Evolutionary conservation across 345 rosid species (phyloP).

Genomic region (Gossypium ekmanianum): DNA sequence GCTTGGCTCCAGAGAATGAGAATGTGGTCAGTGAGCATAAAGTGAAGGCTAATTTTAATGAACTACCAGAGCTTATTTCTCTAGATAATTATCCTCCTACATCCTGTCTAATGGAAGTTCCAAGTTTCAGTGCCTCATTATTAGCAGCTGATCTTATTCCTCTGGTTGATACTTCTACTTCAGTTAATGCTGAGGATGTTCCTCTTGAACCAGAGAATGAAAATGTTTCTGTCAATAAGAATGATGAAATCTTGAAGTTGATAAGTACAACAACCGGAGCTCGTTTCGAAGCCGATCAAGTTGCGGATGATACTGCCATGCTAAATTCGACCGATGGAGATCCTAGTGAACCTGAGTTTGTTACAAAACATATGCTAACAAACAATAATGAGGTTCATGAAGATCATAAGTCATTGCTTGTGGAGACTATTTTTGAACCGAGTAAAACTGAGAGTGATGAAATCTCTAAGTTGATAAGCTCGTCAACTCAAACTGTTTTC

Average conservation of each 20-base stretch:
- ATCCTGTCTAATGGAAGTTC: slow-evolving; percentile 13
- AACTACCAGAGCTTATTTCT: slow-evolving; percentile 29
- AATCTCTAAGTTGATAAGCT: slow-evolving; percentile 20
- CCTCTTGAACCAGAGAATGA: slow-evolving; percentile 14
- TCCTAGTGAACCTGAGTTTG: slow-evolving; percentile 25
- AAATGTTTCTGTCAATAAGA: slow-evolving; percentile 21
- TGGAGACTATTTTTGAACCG: slow-evolving; percentile 13
- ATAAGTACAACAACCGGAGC: slow-evolving; percentile 18
- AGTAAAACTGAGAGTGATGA: slow-evolving; percentile 22
- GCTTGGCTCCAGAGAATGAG: slow-evolving; percentile 14
- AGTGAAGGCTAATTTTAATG: slow-evolving; percentile 13
- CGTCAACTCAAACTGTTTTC: slow-evolving; percentile 14
- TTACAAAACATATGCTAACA: slow-evolving; percentile 23
- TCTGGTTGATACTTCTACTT: slow-evolving; percentile 35
- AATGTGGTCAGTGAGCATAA: slow-evolving; percentile 15
- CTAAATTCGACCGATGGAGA: slow-evolving; percentile 22
- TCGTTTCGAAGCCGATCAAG: slow-evolving; percentile 14
- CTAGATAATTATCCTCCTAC: slow-evolving; percentile 32
- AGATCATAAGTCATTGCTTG: slow-evolving; percentile 26
- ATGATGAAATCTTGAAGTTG: slow-evolving; percentile 29
- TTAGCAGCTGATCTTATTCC: slow-evolving; percentile 37
- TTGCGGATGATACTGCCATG: slow-evolving; percentile 17
- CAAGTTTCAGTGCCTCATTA: slow-evolving; percentile 22
- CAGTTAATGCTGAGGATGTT: slow-evolving; percentile 20
- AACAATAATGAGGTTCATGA: slow-evolving; percentile 28